These are phyloP conservation scores for Yarrowia alimentaria DNA, from an alignment of 805 yeast genomes.

Conservation along the genomic window DNA sequence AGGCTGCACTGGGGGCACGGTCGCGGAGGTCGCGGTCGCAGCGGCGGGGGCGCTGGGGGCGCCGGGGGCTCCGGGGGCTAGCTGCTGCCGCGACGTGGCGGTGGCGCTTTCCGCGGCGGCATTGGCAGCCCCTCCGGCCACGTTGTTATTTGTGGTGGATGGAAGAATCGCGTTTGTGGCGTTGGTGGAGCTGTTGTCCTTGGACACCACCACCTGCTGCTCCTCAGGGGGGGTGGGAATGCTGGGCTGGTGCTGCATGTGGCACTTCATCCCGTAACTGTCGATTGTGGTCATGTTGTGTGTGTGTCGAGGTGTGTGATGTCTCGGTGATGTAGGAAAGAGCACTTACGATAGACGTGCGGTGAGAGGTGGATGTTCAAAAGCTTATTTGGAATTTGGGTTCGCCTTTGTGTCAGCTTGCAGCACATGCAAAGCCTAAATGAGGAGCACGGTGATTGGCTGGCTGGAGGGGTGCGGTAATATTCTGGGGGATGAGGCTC, in stretches of 20 bases:
- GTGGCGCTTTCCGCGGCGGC: no score
- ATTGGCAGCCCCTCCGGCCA: not conserved
- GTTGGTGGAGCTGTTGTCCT: not conserved
- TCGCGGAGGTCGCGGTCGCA: not conserved
- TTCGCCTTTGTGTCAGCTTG: conserved; percentile 24
- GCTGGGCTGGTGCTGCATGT: not conserved
- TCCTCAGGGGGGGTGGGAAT: not conserved
- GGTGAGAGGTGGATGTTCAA: conserved; percentile 18
- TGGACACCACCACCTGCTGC: not conserved
- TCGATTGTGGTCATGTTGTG: conserved; percentile 21
- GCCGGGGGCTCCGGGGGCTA: no score
- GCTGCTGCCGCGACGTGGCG: no score
- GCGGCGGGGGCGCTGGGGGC: not conserved
- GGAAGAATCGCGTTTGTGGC: not conserved
- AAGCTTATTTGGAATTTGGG: not conserved
- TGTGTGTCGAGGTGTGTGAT: no score
- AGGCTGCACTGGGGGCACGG: no score
- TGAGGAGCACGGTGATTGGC: no score
- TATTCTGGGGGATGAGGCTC: no score
- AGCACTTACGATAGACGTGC: conserved; percentile 17
- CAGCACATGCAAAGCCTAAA: no score
- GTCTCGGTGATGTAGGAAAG: not conserved
- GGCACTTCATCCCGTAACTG: not conserved
- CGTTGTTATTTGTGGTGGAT: not conserved
- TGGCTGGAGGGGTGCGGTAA: no score